These are phyloP conservation scores for Paramecium sonneborni DNA, from an alignment of 73 alveolate genomes.

Conservation along the genomic window DNA sequence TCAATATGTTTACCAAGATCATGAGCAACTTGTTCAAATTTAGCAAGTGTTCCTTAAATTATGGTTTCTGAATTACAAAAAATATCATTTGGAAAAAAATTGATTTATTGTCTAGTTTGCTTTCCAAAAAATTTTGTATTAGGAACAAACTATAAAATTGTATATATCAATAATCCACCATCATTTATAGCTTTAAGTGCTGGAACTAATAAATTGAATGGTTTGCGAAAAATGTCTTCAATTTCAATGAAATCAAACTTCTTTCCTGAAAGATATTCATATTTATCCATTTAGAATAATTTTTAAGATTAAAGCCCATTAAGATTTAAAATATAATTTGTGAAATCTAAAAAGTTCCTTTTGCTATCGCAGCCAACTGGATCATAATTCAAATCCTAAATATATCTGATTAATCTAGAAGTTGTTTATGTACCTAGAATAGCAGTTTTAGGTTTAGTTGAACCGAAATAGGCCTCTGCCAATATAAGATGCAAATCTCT, in stretches of 20 bases:
- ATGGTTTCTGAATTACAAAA: not conserved
- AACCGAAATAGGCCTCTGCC: not conserved
- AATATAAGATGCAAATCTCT: not conserved
- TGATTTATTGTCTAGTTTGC: not conserved
- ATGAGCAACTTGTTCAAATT: not conserved
- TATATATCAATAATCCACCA: not conserved
- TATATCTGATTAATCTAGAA: not conserved
- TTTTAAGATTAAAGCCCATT: not conserved
- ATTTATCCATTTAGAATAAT: not conserved
- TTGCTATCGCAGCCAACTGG: not conserved
- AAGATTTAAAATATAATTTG: slow-evolving; percentile 23
- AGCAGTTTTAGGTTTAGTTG: not conserved
- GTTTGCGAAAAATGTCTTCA: not conserved
- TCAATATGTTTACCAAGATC: not conserved
- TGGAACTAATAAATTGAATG: not conserved
- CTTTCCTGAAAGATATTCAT: not conserved
- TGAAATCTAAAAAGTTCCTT: not conserved
- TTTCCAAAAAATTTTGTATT: not conserved
- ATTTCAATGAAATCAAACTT: not conserved
- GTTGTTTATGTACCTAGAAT: not conserved
- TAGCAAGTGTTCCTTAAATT: not conserved
- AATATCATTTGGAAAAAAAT: not conserved
- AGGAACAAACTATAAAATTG: not conserved
- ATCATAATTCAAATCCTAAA: not conserved
- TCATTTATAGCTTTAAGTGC: not conserved